Percentiles rank a stretch among this genome's conserved stretches.
Conservation (phyloP, 805 yeast species). For the Ogataea saltuana region DNA sequence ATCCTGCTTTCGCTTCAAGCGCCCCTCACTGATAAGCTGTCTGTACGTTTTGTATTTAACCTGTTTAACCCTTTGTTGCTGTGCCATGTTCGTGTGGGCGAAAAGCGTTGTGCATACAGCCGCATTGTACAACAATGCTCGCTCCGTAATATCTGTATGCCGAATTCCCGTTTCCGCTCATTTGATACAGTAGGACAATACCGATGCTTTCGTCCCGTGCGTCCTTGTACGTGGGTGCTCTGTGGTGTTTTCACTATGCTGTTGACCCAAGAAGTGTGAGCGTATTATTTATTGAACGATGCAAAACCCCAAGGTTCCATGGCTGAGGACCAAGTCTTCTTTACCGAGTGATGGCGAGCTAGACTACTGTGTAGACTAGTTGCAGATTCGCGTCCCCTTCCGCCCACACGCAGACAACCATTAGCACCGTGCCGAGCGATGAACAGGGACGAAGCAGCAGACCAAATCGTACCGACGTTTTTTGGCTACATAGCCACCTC, state of each 20-base stretch:
- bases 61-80: conserved; percentile 3
- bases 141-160: not conserved
- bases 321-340: too few relatives aligned
- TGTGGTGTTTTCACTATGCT: conserved; percentile 6
- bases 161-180: conserved; percentile 1
- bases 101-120: not conserved
- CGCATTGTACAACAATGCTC: not conserved
- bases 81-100: not conserved
- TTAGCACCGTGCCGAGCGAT: not conserved
- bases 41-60: conserved; percentile 2
- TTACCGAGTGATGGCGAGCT: not conserved
- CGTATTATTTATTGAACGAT: not conserved
- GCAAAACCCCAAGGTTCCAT: not conserved
- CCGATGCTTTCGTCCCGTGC: conserved; percentile 7
- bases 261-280: conserved; percentile 5
- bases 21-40: conserved; percentile 3
- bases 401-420: not conserved
- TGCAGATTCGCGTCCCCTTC: not conserved
- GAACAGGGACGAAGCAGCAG: conserved; percentile 4
- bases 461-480: conserved; percentile 51
- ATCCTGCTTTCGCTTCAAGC: not conserved
- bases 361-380: too few relatives aligned
- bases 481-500: conserved; percentile 79
- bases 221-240: conserved; percentile 9
- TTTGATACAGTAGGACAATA: conserved; percentile 2